Evolutionary conservation across 148 eudicot genomes (phyloP).

Genomic region (Vaccinium darrowii): DNA sequence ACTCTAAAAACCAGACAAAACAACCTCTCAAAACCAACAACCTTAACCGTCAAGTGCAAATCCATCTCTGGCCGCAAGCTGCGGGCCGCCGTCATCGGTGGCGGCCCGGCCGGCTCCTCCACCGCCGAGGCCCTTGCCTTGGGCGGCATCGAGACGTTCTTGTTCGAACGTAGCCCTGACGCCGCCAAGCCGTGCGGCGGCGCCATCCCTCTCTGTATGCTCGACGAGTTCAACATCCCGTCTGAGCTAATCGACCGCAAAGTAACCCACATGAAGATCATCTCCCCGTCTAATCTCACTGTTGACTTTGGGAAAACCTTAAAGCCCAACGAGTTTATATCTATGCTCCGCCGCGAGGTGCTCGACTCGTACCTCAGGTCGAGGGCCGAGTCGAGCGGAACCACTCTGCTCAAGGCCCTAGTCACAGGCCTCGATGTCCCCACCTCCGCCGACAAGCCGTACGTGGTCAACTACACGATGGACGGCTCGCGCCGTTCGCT

Average conservation of each 20-base stretch:
- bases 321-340: constrained; percentile 66
- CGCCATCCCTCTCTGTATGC: constrained; percentile 92
- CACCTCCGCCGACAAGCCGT: constrained; percentile 31
- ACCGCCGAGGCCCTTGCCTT: constrained; percentile 73
- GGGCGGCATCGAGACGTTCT: constrained; percentile 76
- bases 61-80: constrained; percentile 40
- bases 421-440: constrained; percentile 65
- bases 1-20: constrained; percentile 20
- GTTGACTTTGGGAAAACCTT: constrained; percentile 89
- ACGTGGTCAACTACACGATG: constrained; percentile 46
- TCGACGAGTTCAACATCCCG: constrained; percentile 79
- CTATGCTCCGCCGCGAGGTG: constrained; percentile 90
- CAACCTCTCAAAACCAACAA: constrained; percentile 7
- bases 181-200: constrained; percentile 95
- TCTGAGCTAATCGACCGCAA: constrained; percentile 60
- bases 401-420: constrained; percentile 50
- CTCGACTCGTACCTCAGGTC: constrained; percentile 74
- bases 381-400: constrained; percentile 62
- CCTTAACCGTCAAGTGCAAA: constrained; percentile 19
- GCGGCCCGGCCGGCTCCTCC: constrained; percentile 90
- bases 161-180: constrained; percentile 71
- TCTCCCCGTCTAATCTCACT: constrained; percentile 74
- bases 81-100: constrained; percentile 78
- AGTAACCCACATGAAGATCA: constrained; percentile 77
- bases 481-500: constrained; percentile 34